Conservation (phyloP, 2,329 filamentous ascomycete species). For the Arthrobotrys sphaeroides region DNA sequence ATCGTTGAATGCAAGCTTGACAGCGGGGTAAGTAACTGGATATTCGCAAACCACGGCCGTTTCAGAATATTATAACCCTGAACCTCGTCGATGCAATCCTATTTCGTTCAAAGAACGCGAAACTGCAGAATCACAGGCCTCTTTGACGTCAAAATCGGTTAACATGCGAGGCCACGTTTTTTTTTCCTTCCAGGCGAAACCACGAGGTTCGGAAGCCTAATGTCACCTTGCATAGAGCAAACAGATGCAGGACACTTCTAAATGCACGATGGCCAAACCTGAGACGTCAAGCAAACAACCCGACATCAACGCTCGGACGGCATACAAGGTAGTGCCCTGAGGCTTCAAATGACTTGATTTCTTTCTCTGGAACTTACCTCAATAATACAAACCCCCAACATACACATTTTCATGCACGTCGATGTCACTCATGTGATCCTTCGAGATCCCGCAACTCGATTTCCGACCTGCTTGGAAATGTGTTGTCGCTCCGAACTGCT, state of each 20-base stretch:
- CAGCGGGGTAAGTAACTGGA: no score
- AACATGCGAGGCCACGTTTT: conserved; percentile 40
- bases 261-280: neutral
- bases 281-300: conserved; percentile 45
- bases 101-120: neutral
- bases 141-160: conserved; percentile 6
- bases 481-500: conserved; percentile 16
- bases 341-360: neutral
- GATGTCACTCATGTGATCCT: conserved; percentile 7
- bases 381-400: neutral
- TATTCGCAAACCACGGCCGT: neutral
- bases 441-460: neutral
- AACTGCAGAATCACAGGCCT: neutral
- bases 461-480: conserved; percentile 7
- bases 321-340: neutral
- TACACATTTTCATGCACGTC: no score
- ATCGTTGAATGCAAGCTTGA: no score
- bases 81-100: neutral
- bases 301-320: neutral
- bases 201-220: conserved; percentile 50
- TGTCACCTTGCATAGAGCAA: conserved; percentile 50
- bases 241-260: no score
- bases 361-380: neutral
- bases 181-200: conserved; percentile 36
- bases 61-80: neutral